Base-by-base conservation (phyloP, 768 basidiomycete species). In the Fibroporia radiculosa region DNA sequence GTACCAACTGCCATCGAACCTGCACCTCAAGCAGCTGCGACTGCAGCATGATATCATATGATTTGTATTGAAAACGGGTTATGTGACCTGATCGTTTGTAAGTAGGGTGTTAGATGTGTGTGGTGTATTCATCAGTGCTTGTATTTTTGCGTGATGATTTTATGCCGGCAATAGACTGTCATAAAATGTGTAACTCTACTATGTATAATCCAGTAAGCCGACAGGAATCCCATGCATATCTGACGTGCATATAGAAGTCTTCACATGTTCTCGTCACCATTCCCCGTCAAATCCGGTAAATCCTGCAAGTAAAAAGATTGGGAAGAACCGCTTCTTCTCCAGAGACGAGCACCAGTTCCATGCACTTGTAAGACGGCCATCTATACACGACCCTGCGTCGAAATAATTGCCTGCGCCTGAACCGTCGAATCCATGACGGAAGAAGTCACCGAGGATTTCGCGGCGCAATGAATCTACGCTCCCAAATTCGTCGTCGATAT, bases 371-470 rank as follows among this genome's bases (percentile, higher is more conserved):
- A 92, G 62, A 3, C 89, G 73, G 11, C 88, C 88, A 55, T 91
- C 88, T 53, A 91, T 90, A 53, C 75, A 77, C 19, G 84, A 87
- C 14, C 89, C 87, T 29, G 88, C 89, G 58, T 91, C 88, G 59
- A 84, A 89, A 68, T 87, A 90, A 61, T 88, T 90, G 57, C 90
- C 88, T 3, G 88, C 89, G n/a, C 89, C 89, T 20, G 84, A 87
- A 1, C 89, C 89, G 61, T 92, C 88, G 58, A 91, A 91, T 1
- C 81, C 89, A 54, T 92, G 89, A 38, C 83, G 71, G 66, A 91
- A 91, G 68, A 92, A 90, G 62, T 92, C 89, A 24, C 76, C 70
- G 37, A 91, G 66, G 53, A 92, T 84, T 48, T 89, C 87, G 40
- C 69, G 73, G 25, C 69, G 69, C 37, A 81, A 73, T 55, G 77